Evolutionary conservation across 345 rosid species (phyloP).

Genomic region (Capsella bursapastoris): DNA sequence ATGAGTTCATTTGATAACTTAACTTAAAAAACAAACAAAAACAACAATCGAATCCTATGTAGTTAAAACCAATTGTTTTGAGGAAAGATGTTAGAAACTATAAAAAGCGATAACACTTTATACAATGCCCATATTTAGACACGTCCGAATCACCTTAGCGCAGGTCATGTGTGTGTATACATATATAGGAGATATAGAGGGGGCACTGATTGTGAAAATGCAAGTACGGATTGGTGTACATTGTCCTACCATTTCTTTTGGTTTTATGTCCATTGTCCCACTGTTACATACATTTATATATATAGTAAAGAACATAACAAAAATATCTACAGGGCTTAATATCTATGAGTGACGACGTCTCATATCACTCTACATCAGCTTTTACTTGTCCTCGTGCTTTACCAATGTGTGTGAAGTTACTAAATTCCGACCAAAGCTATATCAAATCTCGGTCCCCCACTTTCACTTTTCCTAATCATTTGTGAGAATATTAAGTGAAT

Average conservation of each 20-base stretch:
- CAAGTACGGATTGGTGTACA: constrained; percentile 43
- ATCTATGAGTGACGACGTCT: constrained; percentile 33
- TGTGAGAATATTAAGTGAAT: constrained; percentile 1
- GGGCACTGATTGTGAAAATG: constrained; percentile 39
- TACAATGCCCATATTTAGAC: neutral
- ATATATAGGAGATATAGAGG: constrained; percentile 22
- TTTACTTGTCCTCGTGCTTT: constrained; percentile 1
- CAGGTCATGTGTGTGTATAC: constrained; percentile 26
- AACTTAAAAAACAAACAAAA: neutral
- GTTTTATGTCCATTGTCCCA: constrained; percentile 29
- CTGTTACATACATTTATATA: constrained; percentile 18
- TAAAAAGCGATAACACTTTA: neutral
- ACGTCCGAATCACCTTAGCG: constrained; percentile 26
- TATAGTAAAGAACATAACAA: constrained; percentile 11
- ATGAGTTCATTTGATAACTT: neutral
- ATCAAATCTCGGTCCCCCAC: neutral
- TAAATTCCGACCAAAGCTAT: neutral
- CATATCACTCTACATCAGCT: constrained; percentile 31
- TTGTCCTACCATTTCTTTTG: constrained; percentile 28
- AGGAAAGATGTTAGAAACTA: neutral
- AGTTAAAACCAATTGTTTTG: neutral
- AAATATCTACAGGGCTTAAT: constrained; percentile 22
- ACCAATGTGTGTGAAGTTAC: neutral
- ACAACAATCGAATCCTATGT: neutral
- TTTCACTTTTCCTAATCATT: constrained; percentile 26